Conservation (phyloP, 371 early-diverging fungal genomes). For the Nosema bombycis region DNA sequence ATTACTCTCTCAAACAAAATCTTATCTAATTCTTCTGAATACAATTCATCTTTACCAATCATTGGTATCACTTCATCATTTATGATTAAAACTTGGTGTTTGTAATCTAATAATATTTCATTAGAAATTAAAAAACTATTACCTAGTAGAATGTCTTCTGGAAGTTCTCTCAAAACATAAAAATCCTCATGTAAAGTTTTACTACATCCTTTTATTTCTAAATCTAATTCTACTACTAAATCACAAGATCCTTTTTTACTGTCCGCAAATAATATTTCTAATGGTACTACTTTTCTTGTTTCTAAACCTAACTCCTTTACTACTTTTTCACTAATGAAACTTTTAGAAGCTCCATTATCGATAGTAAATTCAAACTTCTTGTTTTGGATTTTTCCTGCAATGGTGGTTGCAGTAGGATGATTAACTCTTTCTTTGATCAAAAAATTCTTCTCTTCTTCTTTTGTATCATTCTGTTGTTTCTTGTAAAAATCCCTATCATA, state of each 20-base stretch:
- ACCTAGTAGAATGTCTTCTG: neutral
- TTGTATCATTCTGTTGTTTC: neutral
- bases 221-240: neutral
- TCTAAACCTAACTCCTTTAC: neutral
- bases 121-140: constrained; percentile 5
- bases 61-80: neutral
- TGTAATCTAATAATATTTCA: constrained; percentile 9
- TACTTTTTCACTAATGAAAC: neutral
- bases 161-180: neutral
- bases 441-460: neutral
- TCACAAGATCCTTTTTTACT: neutral
- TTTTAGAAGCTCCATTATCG: constrained; percentile 10
- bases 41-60: neutral
- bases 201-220: neutral
- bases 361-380: neutral
- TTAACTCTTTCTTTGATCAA: constrained; percentile 2
- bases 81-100: neutral
- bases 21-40: constrained; percentile 7
- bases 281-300: neutral
- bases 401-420: neutral
- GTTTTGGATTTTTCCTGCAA: neutral
- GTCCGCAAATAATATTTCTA: neutral
- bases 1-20: neutral
- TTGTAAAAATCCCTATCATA: neutral
- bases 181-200: neutral